Percentiles rank a stretch among this genome's conserved stretches.
Conservation (phyloP, 2,329 filamentous ascomycete genomes). For the Parafenestella ontariensis region DNA sequence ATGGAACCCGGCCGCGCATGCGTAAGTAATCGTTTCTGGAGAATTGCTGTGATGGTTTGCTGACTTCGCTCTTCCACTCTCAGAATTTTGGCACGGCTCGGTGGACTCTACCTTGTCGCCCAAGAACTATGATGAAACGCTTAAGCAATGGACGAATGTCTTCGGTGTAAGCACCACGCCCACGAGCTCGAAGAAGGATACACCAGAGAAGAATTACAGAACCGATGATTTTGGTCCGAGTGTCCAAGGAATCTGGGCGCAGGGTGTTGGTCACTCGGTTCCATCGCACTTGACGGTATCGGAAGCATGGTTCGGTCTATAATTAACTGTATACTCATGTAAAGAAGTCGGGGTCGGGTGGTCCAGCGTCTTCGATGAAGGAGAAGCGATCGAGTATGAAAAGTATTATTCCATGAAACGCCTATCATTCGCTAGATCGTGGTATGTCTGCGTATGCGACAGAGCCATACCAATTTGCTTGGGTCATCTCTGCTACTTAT, state of each 20-base stretch:
- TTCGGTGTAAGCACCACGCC: constrained; percentile 34
- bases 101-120: constrained; percentile 59
- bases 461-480: too few species aligned
- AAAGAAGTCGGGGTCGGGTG: too few species aligned
- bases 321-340: too few species aligned
- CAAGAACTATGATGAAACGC: constrained; percentile 64
- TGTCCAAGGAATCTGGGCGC: constrained; percentile 38
- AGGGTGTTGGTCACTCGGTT: constrained; percentile 37
- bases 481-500: too few species aligned
- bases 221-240: constrained; percentile 38
- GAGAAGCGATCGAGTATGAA: too few species aligned
- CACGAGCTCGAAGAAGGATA: constrained; percentile 31
- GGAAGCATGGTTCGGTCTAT: constrained; percentile 41
- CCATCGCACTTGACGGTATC: constrained; percentile 31
- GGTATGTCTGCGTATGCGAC: too few species aligned
- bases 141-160: constrained; percentile 46
- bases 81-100: constrained; percentile 64
- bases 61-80: neutral
- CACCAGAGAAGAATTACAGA: constrained; percentile 37
- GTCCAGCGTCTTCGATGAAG: too few species aligned
- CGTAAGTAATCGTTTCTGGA: constrained; percentile 3
- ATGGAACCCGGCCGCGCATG: constrained; percentile 60
- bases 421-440: too few species aligned
- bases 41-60: neutral
- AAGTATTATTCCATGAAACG: too few species aligned